phyloP scores from a whole-genome alignment of 2,329 filamentous ascomycete species.

The Microsporum audouinii region DNA sequence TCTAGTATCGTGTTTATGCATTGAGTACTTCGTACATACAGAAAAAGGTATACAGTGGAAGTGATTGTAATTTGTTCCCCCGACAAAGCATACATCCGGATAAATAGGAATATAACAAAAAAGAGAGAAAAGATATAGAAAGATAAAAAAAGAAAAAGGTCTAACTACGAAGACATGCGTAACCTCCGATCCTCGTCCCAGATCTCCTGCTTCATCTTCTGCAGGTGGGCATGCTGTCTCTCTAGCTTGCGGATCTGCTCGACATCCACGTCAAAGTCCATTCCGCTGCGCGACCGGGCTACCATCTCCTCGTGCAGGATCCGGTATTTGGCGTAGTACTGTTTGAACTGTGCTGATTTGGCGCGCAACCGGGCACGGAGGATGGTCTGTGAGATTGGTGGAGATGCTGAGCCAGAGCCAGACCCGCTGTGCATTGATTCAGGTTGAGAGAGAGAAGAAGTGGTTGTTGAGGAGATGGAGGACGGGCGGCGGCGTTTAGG shows the following conservation, averaged over 20 bases:
- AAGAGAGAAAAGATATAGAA: not conserved
- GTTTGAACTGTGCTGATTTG: conserved; percentile 42
- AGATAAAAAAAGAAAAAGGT: not conserved
- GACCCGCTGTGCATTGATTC: not conserved
- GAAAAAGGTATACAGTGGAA: not conserved
- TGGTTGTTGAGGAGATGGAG: conserved; percentile 24
- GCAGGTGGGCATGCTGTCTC: conserved; percentile 43
- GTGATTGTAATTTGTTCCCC: not conserved
- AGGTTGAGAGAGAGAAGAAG: conserved; percentile 1
- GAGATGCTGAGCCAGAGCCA: conserved; percentile 30
- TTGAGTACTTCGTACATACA: too few relatives aligned
- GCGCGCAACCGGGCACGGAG: conserved; percentile 30
- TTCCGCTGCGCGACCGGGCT: conserved; percentile 28
- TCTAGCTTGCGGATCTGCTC: conserved; percentile 43
- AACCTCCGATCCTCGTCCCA: conserved; percentile 34
- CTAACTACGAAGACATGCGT: conserved; percentile 14
- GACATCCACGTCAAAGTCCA: conserved; percentile 22
- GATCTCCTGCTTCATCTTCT: conserved; percentile 49
- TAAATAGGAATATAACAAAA: not conserved
- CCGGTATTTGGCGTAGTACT: conserved; percentile 48
- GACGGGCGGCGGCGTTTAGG: conserved; percentile 26
- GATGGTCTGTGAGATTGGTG: conserved; percentile 27
- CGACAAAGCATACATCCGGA: too few relatives aligned
- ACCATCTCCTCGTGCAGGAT: conserved; percentile 42
- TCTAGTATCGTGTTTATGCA: too few relatives aligned